Base-by-base conservation (phyloP, 2,329 filamentous ascomycete species). In the Grosmannia serpens region DNA sequence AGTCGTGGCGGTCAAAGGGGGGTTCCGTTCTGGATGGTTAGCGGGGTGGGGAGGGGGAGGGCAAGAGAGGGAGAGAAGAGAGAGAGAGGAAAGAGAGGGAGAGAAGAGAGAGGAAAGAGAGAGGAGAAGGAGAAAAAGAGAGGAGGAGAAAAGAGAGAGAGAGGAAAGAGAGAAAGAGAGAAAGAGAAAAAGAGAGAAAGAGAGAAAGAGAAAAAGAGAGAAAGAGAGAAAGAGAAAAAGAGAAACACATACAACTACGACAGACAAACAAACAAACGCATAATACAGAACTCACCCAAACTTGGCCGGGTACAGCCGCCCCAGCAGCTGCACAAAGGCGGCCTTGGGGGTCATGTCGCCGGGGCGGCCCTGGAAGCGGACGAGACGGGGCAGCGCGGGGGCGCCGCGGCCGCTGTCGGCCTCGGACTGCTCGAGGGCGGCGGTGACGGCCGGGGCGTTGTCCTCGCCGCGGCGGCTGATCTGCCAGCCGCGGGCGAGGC, bases 1-100 rank as follows among this genome's bases (percentile, higher is more conserved):
- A 99, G 70, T 99, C 94, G 70, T 99, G 94, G 62, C 94, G 84
- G 72, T 99, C 94, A 67, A 99, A 99, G 1, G 94, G 94, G 13
- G 90, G 88, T 57, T 90, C 86, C 9, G 86, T 85, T 6, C 87
- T 89, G 62, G 38, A 35, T 50, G 10, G 59, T 53, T 33, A 58
- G 57, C n/a, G n/a, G n/a, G n/a, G n/a, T n/a, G n/a, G n/a, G n/a
- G n/a, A n/a, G n/a, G n/a, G n/a, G n/a, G n/a, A n/a, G n/a, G n/a
- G n/a, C n/a, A n/a, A n/a, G n/a, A n/a, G n/a, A n/a, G n/a, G n/a
- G n/a, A n/a, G n/a, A n/a, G n/a, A n/a, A n/a, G 26, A 33, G 9
- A 2, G 51, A 22, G 27, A 15, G 29, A 24, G 27, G 35, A 11
- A 29, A 24, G 26, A 33, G n/a, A n/a, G n/a, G n/a, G n/a, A n/a